phyloP scores from a whole-genome alignment of 306 rosid species.

The Pyrus bretschneideri region DNA sequence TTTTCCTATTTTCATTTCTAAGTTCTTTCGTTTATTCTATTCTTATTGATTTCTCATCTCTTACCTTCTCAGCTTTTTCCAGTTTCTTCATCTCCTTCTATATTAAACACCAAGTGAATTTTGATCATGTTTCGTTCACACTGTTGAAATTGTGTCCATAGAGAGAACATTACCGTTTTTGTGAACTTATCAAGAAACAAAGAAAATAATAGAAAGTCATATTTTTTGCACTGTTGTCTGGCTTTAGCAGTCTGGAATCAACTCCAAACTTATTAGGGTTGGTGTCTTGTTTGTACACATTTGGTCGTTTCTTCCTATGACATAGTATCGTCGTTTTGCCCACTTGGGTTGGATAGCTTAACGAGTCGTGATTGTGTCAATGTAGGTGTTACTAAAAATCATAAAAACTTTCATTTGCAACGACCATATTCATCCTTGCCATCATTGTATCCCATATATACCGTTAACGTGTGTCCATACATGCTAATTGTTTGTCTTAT shows the following conservation, averaged over 20 bases:
- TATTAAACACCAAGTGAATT: background rate
- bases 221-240: background rate
- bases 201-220: background rate
- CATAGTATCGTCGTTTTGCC: background rate
- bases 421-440: background rate
- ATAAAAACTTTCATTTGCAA: background rate
- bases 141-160: background rate
- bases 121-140: background rate
- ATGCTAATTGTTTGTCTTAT: too few relatives aligned
- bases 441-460: background rate
- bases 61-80: background rate
- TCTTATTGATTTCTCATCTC: constrained; percentile 6
- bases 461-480: background rate
- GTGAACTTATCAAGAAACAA: background rate
- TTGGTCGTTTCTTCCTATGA: background rate
- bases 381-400: background rate
- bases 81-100: constrained; percentile 6
- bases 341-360: background rate
- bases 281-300: background rate
- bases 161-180: background rate
- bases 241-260: background rate
- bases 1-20: background rate
- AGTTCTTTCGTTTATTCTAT: background rate
- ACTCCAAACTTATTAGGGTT: background rate
- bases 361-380: too few relatives aligned